Evolutionary conservation across 2,329 filamentous ascomycete species (phyloP), one percentile per base, ranked within the genome.

Genomic region (Penicillium sp.): DNA sequence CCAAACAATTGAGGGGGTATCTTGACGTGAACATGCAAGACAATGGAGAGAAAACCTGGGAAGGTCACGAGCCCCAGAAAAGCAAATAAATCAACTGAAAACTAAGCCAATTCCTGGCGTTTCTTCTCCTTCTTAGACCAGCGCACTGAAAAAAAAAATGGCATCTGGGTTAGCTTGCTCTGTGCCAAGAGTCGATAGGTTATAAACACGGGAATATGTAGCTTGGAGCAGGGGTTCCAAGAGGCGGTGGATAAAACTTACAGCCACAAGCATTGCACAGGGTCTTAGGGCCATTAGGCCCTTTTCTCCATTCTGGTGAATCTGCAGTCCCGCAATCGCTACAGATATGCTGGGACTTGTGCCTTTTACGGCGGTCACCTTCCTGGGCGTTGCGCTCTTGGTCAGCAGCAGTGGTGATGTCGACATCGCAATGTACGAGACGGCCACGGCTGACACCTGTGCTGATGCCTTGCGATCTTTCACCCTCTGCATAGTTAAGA

Each of bases 241-340:
- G n/a, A n/a, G 19, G 33, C 42, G n/a, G 33, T 38, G 42, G 35
- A 56, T 5, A 44, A 31, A 42, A 79, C 80, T 76, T 66, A 83
- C 83, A 89, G 86, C 93, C 93, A 70, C 93, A 97, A 8, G 93
- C 93, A 76, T 97, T 97, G 75, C 93, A 97, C 12, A 97, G 78
- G 9, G 93, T 97, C 75, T 97, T 97, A 1, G 92, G 92, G 2
- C 93, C 93, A 60, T 85, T 90, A 0, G 93, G 93, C 0, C 93
- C 93, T 73, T 96, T 97, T 59, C 93, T 83, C 93, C 93, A 97
- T 78, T 97, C 93, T 0, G 93, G 93, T 16, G 90, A 96, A 69
- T 97, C 92, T 38, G 95, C 81, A 0, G 91, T 97, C 79, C 93
- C 92, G 75, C 93, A 97, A 73, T 97, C 93, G 1, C 90, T 93